Percentiles rank a stretch among this genome's conserved stretches.
These are phyloP conservation scores for Pichiaceae sp. DNA, from an alignment of 1,139 yeast genomes.

Conservation along the genomic window DNA sequence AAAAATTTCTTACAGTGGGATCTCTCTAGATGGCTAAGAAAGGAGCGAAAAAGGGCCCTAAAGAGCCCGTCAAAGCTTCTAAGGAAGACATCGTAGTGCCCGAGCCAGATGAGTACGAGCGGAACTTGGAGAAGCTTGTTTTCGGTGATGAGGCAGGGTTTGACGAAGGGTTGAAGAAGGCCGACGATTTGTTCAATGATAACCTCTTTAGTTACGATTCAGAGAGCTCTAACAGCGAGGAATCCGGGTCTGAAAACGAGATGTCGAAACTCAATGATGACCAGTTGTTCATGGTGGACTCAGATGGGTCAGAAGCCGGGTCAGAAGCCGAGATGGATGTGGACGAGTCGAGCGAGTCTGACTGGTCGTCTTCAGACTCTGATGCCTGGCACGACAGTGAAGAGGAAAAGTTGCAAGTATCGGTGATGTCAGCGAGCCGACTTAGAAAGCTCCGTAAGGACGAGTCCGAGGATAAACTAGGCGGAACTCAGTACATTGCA, in stretches of 20 bases:
- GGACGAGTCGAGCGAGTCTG: slow-evolving; percentile 30
- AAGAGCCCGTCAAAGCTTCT: neutral
- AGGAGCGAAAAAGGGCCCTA: neutral
- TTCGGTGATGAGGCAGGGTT: slow-evolving; percentile 87
- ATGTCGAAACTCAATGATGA: slow-evolving; percentile 38
- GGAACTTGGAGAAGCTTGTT: slow-evolving; percentile 70
- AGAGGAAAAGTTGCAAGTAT: slow-evolving; percentile 64
- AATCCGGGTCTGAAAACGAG: slow-evolving; percentile 12
- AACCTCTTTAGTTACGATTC: slow-evolving; percentile 21
- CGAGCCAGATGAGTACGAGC: slow-evolving; percentile 78
- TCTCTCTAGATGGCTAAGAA: neutral
- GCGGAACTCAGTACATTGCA: slow-evolving; percentile 59
- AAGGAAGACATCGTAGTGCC: slow-evolving; percentile 26
- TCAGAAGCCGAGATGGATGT: slow-evolving; percentile 30
- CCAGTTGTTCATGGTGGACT: slow-evolving; percentile 59
- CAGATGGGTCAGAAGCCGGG: slow-evolving; percentile 32
- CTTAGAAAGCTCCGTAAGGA: slow-evolving; percentile 64
- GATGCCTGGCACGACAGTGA: slow-evolving; percentile 88
- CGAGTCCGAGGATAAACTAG: slow-evolving; percentile 49
- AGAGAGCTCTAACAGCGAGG: slow-evolving; percentile 21
- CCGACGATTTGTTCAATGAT: slow-evolving; percentile 47
- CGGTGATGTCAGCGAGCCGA: slow-evolving; percentile 52
- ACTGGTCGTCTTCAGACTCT: slow-evolving; percentile 18
- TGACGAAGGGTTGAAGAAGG: slow-evolving; percentile 52
- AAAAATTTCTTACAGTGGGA: neutral